phyloP scores from a whole-genome alignment of 1,284 basidiomycete species.

The Heterobasidion occidentale region DNA sequence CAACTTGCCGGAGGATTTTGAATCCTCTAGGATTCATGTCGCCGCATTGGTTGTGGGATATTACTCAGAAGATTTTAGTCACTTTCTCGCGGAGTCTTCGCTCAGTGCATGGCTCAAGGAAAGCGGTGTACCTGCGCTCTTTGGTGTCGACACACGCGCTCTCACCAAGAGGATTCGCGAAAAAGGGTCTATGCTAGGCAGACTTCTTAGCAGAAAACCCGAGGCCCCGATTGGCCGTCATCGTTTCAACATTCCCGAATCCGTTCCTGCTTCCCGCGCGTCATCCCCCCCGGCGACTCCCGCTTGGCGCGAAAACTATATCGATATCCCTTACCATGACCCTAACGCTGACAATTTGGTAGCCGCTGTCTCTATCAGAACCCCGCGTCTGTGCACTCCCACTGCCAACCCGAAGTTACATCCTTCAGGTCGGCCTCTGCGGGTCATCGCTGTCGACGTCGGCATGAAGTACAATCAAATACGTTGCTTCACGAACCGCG shows the following conservation, averaged over 20 bases:
- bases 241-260: constrained; percentile 23
- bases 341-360: constrained; percentile 92
- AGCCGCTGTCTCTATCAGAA: constrained; percentile 73
- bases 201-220: constrained; percentile 60
- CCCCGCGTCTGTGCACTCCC: constrained; percentile 70
- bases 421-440: constrained; percentile 71
- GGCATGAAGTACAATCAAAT: constrained; percentile 99
- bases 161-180: constrained; percentile 96
- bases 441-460: constrained; percentile 90
- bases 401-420: constrained; percentile 50
- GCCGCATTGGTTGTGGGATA: constrained; percentile 90
- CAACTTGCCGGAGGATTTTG: constrained; percentile 75
- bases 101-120: constrained; percentile 94
- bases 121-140: constrained; percentile 91
- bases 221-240: constrained; percentile 29
- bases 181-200: constrained; percentile 89
- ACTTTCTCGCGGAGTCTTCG: constrained; percentile 88
- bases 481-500: constrained; percentile 90
- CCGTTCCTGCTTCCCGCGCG: constrained; percentile 37
- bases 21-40: constrained; percentile 92
- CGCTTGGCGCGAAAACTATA: constrained; percentile 77
- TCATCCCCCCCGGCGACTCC: constrained; percentile 42
- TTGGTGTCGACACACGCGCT: constrained; percentile 94
- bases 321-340: constrained; percentile 80
- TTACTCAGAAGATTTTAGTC: constrained; percentile 93